Evolutionary conservation across 192 early-diverging fungal genomes (phyloP).

Genomic region (Linnemannia hyalina): DNA sequence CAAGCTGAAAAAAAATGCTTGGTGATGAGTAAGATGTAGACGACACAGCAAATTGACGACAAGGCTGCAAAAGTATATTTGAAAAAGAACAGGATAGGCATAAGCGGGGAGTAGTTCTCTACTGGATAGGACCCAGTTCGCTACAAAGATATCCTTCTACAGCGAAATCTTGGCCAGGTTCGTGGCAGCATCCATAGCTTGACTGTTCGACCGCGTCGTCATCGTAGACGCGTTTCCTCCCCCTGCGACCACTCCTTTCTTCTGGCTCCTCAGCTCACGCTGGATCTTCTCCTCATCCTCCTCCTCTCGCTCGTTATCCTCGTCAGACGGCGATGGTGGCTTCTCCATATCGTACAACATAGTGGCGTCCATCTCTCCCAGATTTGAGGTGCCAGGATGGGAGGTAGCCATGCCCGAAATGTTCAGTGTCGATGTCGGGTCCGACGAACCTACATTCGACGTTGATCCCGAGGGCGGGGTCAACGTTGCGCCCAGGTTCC

Average conservation of each 20-base stretch:
- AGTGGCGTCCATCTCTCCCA: constrained; percentile 27
- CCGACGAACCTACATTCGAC: neutral
- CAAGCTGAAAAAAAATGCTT: too few relatives aligned
- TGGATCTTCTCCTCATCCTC: constrained; percentile 22
- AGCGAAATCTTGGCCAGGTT: constrained; percentile 20
- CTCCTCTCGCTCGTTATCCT: constrained; percentile 32
- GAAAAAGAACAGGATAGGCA: neutral
- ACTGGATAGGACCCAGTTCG: neutral
- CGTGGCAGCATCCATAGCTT: constrained; percentile 14
- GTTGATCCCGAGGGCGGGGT: constrained; percentile 11
- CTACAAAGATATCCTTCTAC: constrained; percentile 1
- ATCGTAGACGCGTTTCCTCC: constrained; percentile 23
- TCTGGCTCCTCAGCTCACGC: neutral
- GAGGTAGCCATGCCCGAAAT: neutral
- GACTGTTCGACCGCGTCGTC: constrained; percentile 37
- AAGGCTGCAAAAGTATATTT: neutral
- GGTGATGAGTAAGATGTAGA: too few relatives aligned
- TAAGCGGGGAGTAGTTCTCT: neutral
- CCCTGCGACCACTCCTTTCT: neutral
- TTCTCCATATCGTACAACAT: constrained; percentile 47
- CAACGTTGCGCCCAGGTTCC: constrained; percentile 19
- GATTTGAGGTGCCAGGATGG: neutral
- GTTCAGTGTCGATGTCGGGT: neutral
- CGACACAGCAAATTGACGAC: neutral
- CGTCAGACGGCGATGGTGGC: constrained; percentile 37